phyloP scores from a whole-genome alignment of 1,139 yeast species.

The Yamadazyma aaseri region DNA sequence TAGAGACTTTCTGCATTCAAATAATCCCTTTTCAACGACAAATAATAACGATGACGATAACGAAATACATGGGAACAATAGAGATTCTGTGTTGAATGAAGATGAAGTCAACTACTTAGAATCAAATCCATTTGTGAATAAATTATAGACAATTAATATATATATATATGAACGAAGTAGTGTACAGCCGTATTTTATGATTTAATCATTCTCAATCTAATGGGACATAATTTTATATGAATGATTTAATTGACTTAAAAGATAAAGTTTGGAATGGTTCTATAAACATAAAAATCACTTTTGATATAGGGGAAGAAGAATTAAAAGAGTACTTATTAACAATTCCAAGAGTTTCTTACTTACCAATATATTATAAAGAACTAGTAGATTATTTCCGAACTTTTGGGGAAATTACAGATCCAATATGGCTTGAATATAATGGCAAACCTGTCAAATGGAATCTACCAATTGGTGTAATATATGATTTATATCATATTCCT shows the following conservation, averaged over 20 bases:
- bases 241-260: conserved; percentile 21
- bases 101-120: conserved; percentile 30
- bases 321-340: conserved; percentile 22
- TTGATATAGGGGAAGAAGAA: conserved; percentile 7
- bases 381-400: conserved; percentile 44
- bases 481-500: conserved; percentile 48
- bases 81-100: conserved; percentile 26
- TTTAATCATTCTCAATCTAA: too few relatives aligned
- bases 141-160: conserved; percentile 2
- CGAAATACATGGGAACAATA: not conserved
- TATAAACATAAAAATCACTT: conserved; percentile 40
- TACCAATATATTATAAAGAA: conserved; percentile 47
- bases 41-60: conserved; percentile 1
- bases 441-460: conserved; percentile 73
- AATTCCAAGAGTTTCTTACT: conserved; percentile 51
- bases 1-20: too few relatives aligned
- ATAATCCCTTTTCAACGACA: conserved; percentile 5
- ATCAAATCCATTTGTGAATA: conserved; percentile 8
- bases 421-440: conserved; percentile 68
- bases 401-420: conserved; percentile 23
- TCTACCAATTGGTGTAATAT: conserved; percentile 70
- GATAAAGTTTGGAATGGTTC: conserved; percentile 55
- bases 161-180: too few relatives aligned
- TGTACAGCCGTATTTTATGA: too few relatives aligned
- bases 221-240: too few relatives aligned